These are phyloP conservation scores for Penicillium dipodomyicola DNA, from an alignment of 495 filamentous ascomycete genomes.

Conservation along the genomic window DNA sequence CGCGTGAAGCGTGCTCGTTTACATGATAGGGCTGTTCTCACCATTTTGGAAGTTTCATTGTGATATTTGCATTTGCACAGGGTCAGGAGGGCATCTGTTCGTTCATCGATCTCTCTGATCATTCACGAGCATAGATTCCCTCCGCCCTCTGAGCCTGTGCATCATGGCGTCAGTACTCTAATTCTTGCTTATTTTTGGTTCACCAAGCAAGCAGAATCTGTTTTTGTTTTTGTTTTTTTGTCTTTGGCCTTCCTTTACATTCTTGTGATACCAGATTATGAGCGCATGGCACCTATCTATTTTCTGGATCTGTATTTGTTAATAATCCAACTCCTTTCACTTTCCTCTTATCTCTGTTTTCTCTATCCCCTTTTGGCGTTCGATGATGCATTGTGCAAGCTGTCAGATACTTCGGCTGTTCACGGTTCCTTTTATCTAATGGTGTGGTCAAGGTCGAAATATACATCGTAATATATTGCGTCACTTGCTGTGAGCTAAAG, in stretches of 20 bases:
- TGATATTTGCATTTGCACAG: constrained; percentile 22
- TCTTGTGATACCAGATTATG: constrained; percentile 42
- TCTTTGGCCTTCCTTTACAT: constrained; percentile 12
- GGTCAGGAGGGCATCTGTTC: constrained; percentile 14
- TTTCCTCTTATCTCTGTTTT: constrained; percentile 11
- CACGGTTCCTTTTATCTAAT: neutral
- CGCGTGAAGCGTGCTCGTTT: neutral
- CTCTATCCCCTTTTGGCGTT: neutral
- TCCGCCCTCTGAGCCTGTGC: constrained; percentile 16
- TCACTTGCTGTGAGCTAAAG: neutral
- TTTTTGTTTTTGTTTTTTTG: constrained; percentile 1
- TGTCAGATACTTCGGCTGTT: neutral
- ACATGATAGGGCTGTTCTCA: constrained; percentile 12
- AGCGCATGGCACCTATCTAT: constrained; percentile 30
- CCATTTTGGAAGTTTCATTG: constrained; percentile 5
- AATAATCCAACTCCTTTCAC: constrained; percentile 24
- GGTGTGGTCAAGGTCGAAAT: neutral
- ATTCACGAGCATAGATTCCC: constrained; percentile 14
- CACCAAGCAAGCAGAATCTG: constrained; percentile 4
- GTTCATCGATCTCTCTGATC: constrained; percentile 1
- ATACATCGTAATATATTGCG: neutral
- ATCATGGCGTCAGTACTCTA: constrained; percentile 35
- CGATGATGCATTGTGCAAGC: neutral
- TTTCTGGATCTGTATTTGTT: constrained; percentile 39
- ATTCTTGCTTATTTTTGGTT: constrained; percentile 19